Evolutionary conservation across 805 yeast species (phyloP).

Genomic region (Sporopachydermia quercuum): DNA sequence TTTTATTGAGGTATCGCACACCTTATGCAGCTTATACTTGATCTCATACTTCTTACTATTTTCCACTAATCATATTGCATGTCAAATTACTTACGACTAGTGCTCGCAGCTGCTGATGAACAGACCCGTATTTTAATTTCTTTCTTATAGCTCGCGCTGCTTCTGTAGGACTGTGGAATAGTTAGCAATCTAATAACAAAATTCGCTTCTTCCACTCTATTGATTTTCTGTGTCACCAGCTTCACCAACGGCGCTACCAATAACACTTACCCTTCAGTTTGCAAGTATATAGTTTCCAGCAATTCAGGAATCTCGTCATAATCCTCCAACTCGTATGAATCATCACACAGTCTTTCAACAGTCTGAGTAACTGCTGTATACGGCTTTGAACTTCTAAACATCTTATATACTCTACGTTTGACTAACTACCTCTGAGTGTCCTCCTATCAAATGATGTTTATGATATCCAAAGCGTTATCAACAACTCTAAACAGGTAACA

Average conservation of each 20-base stretch:
- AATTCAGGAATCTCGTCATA: slow-evolving; percentile 41
- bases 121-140: slow-evolving; percentile 71
- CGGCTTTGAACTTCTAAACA: slow-evolving; percentile 16
- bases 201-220: too few species aligned
- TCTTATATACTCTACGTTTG: too few species aligned
- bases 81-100: slow-evolving; percentile 30
- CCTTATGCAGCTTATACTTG: too few species aligned
- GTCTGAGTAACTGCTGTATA: slow-evolving; percentile 27
- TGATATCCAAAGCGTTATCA: too few species aligned
- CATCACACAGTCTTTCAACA: slow-evolving; percentile 21
- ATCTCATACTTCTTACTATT: too few species aligned
- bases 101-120: slow-evolving; percentile 50
- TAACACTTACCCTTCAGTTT: slow-evolving; percentile 21
- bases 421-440: too few species aligned
- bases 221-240: too few species aligned
- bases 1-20: too few species aligned
- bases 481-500: too few species aligned
- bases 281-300: slow-evolving; percentile 33
- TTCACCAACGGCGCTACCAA: too few species aligned
- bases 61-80: too few species aligned
- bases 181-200: slow-evolving; percentile 2
- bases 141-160: slow-evolving; percentile 88
- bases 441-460: too few species aligned
- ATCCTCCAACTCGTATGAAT: slow-evolving; percentile 20
- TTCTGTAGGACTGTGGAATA: slow-evolving; percentile 38